These are phyloP conservation scores for Trametes versicolor DNA, from an alignment of 1,284 basidiomycete genomes.

Conservation along the genomic window DNA sequence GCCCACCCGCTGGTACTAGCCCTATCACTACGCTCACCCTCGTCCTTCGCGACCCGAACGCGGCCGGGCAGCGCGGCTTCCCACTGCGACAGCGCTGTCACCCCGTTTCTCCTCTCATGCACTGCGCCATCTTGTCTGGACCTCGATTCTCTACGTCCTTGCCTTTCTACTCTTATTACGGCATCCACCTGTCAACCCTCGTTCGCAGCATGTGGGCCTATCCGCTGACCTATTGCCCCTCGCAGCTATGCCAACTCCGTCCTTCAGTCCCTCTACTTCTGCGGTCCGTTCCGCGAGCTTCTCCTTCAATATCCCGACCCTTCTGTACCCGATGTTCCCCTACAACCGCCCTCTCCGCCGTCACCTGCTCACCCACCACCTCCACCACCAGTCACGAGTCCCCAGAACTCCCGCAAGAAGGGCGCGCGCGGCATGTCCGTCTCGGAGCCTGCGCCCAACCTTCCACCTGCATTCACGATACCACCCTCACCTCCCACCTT, in stretches of 20 bases:
- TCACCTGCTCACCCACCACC: conserved; percentile 58
- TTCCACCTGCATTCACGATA: conserved; percentile 48
- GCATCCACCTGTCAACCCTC: neutral
- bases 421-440: conserved; percentile 39
- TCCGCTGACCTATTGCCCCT: conserved; percentile 3
- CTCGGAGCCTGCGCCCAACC: conserved; percentile 33
- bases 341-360: conserved; percentile 35
- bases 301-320: conserved; percentile 67
- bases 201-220: neutral
- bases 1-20: neutral
- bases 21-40: neutral
- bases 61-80: neutral
- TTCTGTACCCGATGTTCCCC: conserved; percentile 47
- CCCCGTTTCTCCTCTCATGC: neutral
- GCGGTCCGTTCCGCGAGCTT: conserved; percentile 83
- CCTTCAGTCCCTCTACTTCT: conserved; percentile 94
- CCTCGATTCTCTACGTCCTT: neutral
- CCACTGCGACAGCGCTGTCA: conserved; percentile 9
- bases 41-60: neutral
- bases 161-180: neutral
- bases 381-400: conserved; percentile 41
- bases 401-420: conserved; percentile 37
- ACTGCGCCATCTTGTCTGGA: conserved; percentile 1
- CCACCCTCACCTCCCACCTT: conserved; percentile 78
- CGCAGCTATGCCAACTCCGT: conserved; percentile 96